A percentile compares a stretch with the other conserved stretches of the same genome.
These are phyloP conservation scores for Asterionellopsis glacialis DNA, from an alignment of 108 stramenopile genomes.

Conservation along the genomic window DNA sequence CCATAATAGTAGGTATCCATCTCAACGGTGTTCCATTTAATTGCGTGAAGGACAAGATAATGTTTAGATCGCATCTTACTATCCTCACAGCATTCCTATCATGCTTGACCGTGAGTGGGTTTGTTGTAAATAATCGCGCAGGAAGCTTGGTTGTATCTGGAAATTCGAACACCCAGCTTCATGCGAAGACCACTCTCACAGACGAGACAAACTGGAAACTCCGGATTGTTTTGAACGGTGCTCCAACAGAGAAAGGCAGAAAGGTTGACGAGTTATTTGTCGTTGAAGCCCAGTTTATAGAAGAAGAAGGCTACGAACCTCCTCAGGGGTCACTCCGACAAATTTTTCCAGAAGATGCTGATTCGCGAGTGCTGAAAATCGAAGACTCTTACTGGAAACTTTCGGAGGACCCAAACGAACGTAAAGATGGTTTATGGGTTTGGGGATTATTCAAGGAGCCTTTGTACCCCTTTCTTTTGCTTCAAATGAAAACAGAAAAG, in stretches of 20 bases:
- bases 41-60: no score
- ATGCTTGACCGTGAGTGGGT: no score
- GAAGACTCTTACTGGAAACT: conserved; percentile 58
- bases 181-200: conserved; percentile 51
- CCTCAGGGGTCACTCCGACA: conserved; percentile 65
- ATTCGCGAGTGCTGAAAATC: conserved; percentile 26
- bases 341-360: conserved; percentile 3
- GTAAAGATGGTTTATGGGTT: conserved; percentile 85
- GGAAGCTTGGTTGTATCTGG: neutral
- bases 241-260: conserved; percentile 57
- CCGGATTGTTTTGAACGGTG: conserved; percentile 48
- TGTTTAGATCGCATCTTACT: no score
- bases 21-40: no score
- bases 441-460: conserved; percentile 92
- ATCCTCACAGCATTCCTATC: no score
- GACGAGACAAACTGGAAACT: conserved; percentile 78
- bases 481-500: conserved; percentile 69
- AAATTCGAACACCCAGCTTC: neutral
- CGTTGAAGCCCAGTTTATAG: conserved; percentile 61
- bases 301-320: conserved; percentile 85
- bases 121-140: no score
- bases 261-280: conserved; percentile 57
- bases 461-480: conserved; percentile 82
- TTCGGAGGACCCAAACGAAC: conserved; percentile 84
- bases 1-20: no score